phyloP scores from a whole-genome alignment of 2,329 filamentous ascomycete genomes.

The Penicillium oxalicum region DNA sequence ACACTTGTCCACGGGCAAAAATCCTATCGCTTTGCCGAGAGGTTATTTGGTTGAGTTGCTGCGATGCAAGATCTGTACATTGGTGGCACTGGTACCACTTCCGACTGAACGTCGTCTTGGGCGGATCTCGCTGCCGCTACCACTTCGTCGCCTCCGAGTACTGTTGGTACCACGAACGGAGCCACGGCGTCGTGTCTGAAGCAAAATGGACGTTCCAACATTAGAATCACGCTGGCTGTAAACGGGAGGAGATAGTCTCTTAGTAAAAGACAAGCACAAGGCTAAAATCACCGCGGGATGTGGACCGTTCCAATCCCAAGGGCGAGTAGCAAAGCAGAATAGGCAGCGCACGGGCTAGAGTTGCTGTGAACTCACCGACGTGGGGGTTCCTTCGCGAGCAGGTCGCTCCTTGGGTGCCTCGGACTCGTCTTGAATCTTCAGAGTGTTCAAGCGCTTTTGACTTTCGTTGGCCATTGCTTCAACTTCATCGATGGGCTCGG shows the following conservation, averaged over 20 bases:
- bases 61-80: conserved; percentile 34
- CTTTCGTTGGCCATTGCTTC: conserved; percentile 77
- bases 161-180: conserved; percentile 29
- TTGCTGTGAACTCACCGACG: conserved; percentile 40
- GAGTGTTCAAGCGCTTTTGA: conserved; percentile 78
- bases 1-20: conserved; percentile 18
- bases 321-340: conserved; percentile 13
- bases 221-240: conserved; percentile 46
- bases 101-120: conserved; percentile 37
- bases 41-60: conserved; percentile 40
- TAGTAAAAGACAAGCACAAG: conserved; percentile 36
- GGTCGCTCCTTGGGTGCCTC: conserved; percentile 49
- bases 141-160: conserved; percentile 36
- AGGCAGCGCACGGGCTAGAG: conserved; percentile 20
- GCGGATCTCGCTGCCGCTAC: conserved; percentile 39
- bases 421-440: conserved; percentile 78
- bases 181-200: conserved; percentile 44
- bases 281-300: neutral
- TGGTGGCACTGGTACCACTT: conserved; percentile 29
- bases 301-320: neutral
- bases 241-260: conserved; percentile 30
- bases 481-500: conserved; percentile 58
- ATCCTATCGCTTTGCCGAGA: conserved; percentile 10
- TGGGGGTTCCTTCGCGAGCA: conserved; percentile 33
- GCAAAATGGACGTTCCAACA: conserved; percentile 38